These are phyloP conservation scores for Trapa bicornis DNA, from an alignment of 345 rosid species.

Conservation along the genomic window DNA sequence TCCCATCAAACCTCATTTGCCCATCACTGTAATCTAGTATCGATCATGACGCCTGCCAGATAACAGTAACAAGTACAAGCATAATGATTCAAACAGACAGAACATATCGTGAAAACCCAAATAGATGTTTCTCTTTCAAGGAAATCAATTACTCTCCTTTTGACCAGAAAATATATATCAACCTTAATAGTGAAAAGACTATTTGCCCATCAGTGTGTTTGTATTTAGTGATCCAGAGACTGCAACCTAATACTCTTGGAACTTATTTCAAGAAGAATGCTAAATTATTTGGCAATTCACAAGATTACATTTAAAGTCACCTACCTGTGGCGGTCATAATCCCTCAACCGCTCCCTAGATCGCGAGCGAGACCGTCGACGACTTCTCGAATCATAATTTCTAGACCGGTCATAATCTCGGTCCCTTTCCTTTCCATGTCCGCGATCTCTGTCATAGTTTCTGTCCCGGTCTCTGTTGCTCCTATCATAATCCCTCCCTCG, in stretches of 20 bases:
- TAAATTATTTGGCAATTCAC: too few species aligned
- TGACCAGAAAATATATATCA: too few species aligned
- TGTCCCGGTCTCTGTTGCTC: constrained; percentile 64
- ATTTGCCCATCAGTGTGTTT: too few species aligned
- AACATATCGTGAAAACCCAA: not conserved
- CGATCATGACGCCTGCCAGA: constrained; percentile 36
- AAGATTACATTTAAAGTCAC: not conserved
- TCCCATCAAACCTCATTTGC: not conserved
- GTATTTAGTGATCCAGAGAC: too few species aligned
- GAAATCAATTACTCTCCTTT: not conserved
- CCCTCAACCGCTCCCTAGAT: constrained; percentile 66
- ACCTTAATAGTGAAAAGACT: too few species aligned
- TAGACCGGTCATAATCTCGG: constrained; percentile 54
- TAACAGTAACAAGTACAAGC: not conserved
- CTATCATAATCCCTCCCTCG: constrained; percentile 71
- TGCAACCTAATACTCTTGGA: too few species aligned
- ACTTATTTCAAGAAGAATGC: too few species aligned
- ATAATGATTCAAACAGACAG: not conserved
- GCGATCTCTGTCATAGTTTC: constrained; percentile 63
- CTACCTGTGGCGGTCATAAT: constrained; percentile 79
- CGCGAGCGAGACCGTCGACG: constrained; percentile 71
- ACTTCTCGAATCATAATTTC: constrained; percentile 69
- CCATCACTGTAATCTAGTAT: constrained; percentile 15
- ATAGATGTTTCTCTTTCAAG: not conserved
- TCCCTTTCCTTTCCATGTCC: constrained; percentile 52